Base-by-base conservation (phyloP, 176 grass and related monocot species). In the Carex pumila region DNA sequence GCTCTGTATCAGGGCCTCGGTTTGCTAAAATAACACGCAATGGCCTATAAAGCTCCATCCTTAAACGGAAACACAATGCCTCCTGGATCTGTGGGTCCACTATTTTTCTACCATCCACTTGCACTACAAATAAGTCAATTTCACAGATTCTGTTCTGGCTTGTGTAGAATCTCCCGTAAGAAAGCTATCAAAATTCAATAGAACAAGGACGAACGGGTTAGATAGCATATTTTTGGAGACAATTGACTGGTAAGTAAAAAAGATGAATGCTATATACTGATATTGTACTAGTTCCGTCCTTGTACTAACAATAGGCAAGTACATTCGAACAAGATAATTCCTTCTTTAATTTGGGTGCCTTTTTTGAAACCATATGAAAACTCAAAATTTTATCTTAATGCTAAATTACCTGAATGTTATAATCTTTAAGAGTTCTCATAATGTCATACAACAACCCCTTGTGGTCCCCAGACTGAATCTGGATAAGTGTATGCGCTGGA, bases 401-500 rank as follows among this genome's bases (percentile, higher is more conserved):
- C 0, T 43, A 3, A 80, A 37, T 73, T 91, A 97, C 94, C 94
- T 97, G 94, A 75, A 94, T 97, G 82, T 87, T 90, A 81, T 86
- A 90, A 86, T 97, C 94, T 83, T 97, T 94, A 3, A 97, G 67
- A 17, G 91, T 97, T 61, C 91, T 89, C 91, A 97, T 88, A 84
- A 97, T 92, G 66, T 97, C 94, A 78, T 97, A 94, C 5, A 94
- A 65, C 73, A 97, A 81, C 17, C 91, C 94, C 85, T 97, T 97
- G 61, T 90, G 90, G 65, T 94, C 94, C 15, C 69, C 66, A 68
- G 87, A 90, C 39, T 81, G 85, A 69, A 97, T 93, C 84, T 97
- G 91, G 87, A 97, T 92, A 81, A 97, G 91, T 5, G 94, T 94
- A 72, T 94, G 89, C 5, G 41, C 85, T 30, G 89, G 85, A 80